Base-by-base conservation (phyloP, 2,329 filamentous ascomycete genomes). In the Fusarium sp. region DNA sequence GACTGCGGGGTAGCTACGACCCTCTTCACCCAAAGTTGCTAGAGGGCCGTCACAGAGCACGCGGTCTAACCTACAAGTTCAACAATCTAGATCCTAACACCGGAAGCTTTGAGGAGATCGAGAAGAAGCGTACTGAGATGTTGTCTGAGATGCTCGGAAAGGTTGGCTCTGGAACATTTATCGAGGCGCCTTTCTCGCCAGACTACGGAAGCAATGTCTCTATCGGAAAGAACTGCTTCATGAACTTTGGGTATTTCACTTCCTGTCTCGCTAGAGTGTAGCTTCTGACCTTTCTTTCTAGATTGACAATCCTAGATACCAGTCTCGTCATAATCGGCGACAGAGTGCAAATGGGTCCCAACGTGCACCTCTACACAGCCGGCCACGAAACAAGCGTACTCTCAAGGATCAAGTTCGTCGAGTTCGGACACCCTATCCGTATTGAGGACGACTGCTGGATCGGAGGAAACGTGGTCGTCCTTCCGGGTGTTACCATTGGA, bases 271-370 rank as follows among this genome's bases (percentile, higher is more conserved):
- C 4, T 18, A 7, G 3, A 7, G 2, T 12, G 43, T 7, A 1
- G 3, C 16, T n/a, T 8, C 53, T 63, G 18, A 56, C 4, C 2
- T 1, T 0, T 4, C 7, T 6, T 0, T 4, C n/a, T 18, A 84
- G 83, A 63, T 75, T 86, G 58, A 88, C 88, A 4, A 90, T 94
- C 63, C 81, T 94, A 16, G 92, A 95, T 76, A 93, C 89, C n/a
- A 91, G 88, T 69, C 81, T 88, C 4, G 89, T 94, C 42, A 82
- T 78, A 6, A 91, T 94, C 48, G 92, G 92, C 0, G 85, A 90
- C 27, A 86, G 92, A 28, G 92, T 92, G 3, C 80, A 92, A 69
- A 85, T 94, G 57, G 93, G 91, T 0, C 91, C 92, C 1, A 90
- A 89, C 72, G 91, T 94, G 0, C 87, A 83, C 51, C 86, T 96